Evolutionary conservation across 345 rosid genomes (phyloP).

Genomic region (Arabis hirsuta): DNA sequence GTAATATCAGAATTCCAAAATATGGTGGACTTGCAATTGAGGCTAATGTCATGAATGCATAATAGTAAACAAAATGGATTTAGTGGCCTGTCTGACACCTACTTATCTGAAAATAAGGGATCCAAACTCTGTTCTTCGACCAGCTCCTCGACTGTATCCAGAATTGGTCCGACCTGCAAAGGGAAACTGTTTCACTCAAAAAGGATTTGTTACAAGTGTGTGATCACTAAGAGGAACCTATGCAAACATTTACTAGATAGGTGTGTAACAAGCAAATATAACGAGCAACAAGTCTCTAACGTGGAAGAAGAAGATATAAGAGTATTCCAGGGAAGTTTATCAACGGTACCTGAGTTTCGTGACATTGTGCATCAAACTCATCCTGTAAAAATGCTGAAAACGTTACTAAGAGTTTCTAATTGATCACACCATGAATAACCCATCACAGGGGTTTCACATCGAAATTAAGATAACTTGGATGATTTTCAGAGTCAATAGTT

Average conservation of each 20-base stretch:
- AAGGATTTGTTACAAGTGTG: not conserved
- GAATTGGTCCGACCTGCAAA: constrained; percentile 66
- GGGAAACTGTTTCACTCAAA: not conserved
- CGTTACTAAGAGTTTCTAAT: constrained; percentile 1
- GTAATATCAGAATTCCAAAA: constrained; percentile 3
- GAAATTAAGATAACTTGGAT: not conserved
- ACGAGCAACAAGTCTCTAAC: not conserved
- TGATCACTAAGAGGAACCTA: not conserved
- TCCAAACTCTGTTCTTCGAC: constrained; percentile 78
- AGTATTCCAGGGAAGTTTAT: not conserved
- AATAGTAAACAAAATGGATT: constrained; percentile 8
- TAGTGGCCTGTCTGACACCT: constrained; percentile 36
- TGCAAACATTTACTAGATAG: not conserved
- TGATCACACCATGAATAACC: constrained; percentile 8
- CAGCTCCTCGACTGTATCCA: constrained; percentile 70
- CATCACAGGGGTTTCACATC: not conserved
- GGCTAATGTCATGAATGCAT: not conserved
- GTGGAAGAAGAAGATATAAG: not conserved
- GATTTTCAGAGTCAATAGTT: constrained; percentile 9
- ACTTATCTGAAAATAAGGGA: constrained; percentile 71
- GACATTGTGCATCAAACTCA: constrained; percentile 62
- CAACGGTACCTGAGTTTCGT: constrained; percentile 64
- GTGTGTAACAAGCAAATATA: constrained; percentile 8
- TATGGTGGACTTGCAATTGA: not conserved
- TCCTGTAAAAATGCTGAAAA: constrained; percentile 52